Percentiles rank a stretch among this genome's conserved stretches.
Evolutionary conservation across 192 early-diverging fungal genomes (phyloP).

Genomic region (Irineochytrium annulatum): DNA sequence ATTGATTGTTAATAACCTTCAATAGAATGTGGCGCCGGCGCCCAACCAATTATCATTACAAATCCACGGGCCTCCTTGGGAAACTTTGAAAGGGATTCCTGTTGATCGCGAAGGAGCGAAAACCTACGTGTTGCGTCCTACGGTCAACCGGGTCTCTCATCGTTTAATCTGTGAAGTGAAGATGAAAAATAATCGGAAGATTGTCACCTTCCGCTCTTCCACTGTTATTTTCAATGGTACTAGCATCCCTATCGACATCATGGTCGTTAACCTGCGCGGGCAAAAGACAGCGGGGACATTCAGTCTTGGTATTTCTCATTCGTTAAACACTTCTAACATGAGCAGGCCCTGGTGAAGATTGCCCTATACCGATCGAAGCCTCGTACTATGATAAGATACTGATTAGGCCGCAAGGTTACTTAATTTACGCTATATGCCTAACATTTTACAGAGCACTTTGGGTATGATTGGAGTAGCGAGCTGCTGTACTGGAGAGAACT

Average conservation of each 20-base stretch:
- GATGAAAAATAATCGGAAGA: slow-evolving; percentile 83
- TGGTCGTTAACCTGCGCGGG: slow-evolving; percentile 65
- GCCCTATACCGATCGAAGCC: slow-evolving; percentile 79
- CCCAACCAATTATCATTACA: slow-evolving; percentile 83
- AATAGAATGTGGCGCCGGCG: slow-evolving; percentile 37
- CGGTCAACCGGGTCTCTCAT: slow-evolving; percentile 73
- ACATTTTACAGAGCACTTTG: slow-evolving; percentile 54
- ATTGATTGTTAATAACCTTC: slow-evolving; percentile 1
- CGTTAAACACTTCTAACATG: slow-evolving; percentile 22
- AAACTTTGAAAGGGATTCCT: slow-evolving; percentile 81
- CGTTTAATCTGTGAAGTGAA: slow-evolving; percentile 83
- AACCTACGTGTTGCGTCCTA: slow-evolving; percentile 77
- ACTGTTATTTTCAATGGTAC: slow-evolving; percentile 82
- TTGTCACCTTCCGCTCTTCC: slow-evolving; percentile 84
- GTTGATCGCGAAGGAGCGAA: slow-evolving; percentile 86
- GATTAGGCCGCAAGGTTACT: slow-evolving; percentile 72
- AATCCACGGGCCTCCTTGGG: slow-evolving; percentile 82
- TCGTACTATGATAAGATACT: slow-evolving; percentile 76
- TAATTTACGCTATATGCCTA: neutral
- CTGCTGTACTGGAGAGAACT: slow-evolving; percentile 80
- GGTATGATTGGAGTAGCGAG: slow-evolving; percentile 80
- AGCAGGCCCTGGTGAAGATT: slow-evolving; percentile 74
- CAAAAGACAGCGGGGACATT: slow-evolving; percentile 47
- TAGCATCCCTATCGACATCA: slow-evolving; percentile 70
- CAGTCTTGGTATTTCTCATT: slow-evolving; percentile 43